Base-by-base conservation (phyloP, 805 yeast genomes). In the Pichia kluyveri region DNA sequence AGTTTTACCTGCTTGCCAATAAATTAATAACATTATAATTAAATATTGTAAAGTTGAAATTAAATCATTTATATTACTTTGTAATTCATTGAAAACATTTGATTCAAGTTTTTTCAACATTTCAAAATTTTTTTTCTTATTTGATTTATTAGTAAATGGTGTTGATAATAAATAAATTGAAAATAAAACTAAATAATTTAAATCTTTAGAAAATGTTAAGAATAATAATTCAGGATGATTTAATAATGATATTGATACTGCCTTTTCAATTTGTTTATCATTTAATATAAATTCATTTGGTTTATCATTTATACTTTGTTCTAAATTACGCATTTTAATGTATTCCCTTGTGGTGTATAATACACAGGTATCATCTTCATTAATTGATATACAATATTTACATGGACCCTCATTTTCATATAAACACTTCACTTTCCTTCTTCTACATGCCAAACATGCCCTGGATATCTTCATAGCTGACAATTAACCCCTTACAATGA, bases 1-100 rank as follows among this genome's bases (percentile, higher is more conserved):
- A 12, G 44, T 42, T 42, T 42, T 42, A 15, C 44, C 44, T 18
- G 36, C 19, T 42, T 42, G 44, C 45, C 41, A 43, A 17, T 43
- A 36, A 8, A 43, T 43, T 5, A 43, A 18, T 27, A 43, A 19
- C 11, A 38, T 15, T n/a, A 43, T 37, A 8, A 37, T 28, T n/a
- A 40, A 19, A 23, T 31, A 43, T 37, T 43, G 45, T 14, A 26
- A 31, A 3, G 38, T 34, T 27, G 17, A 5, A 2, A 37, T 14
- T 27, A 12, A 8, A 43, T 43, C 17, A 11, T n/a, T 17, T 6
- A 19, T 27, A 8, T 37, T n/a, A n/a, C 36, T 28, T 26, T 43
- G 41, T 30, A 43, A 17, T n/a, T 18, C 38, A n/a, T 40, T 23
- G 30, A 43, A 27, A 26, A 43, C 28, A 19, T 36, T 30, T 15